Percentiles rank a stretch among this genome's conserved stretches.
Conservation (phyloP, 225 moss, liverwort and hornwort genomes). For the Asterella californica region DNA sequence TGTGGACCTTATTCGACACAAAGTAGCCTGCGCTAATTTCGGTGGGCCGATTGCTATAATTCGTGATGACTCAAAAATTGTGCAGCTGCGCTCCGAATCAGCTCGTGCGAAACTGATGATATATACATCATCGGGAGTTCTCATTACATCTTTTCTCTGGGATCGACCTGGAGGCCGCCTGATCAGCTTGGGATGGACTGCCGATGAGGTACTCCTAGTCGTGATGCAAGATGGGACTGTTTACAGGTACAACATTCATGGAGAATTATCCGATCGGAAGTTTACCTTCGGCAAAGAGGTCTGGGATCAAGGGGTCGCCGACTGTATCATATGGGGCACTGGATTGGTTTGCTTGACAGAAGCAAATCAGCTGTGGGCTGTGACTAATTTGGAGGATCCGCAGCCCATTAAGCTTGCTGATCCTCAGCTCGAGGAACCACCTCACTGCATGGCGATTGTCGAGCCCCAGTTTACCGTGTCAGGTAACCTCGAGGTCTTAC, state of each 20-base stretch:
- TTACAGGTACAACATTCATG: constrained; percentile 81
- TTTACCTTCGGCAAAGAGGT: constrained; percentile 74
- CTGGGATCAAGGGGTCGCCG: constrained; percentile 91
- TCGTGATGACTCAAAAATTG: constrained; percentile 96
- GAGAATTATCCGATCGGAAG: constrained; percentile 74
- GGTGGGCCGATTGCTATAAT: constrained; percentile 94
- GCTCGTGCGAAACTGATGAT: constrained; percentile 84
- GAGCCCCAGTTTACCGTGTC: constrained; percentile 85
- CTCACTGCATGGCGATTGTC: constrained; percentile 76
- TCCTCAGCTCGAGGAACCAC: constrained; percentile 77
- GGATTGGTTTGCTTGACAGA: constrained; percentile 81
- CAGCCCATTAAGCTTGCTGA: constrained; percentile 77
- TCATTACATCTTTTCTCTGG: constrained; percentile 73
- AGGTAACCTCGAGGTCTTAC: constrained; percentile 75
- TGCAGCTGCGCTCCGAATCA: constrained; percentile 90
- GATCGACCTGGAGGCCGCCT: constrained; percentile 87
- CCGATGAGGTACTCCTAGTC: constrained; percentile 79
- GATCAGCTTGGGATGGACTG: constrained; percentile 84
- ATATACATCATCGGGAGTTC: constrained; percentile 72
- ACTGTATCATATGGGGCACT: constrained; percentile 83
- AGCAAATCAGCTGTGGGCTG: constrained; percentile 77
- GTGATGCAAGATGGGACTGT: constrained; percentile 91
- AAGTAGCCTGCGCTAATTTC: constrained; percentile 83
- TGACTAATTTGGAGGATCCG: constrained; percentile 76
- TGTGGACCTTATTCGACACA: constrained; percentile 80